Evolutionary conservation across 805 yeast genomes (phyloP), one percentile per base, ranked within the genome.

Genomic region (Ascoidea rubescens): DNA sequence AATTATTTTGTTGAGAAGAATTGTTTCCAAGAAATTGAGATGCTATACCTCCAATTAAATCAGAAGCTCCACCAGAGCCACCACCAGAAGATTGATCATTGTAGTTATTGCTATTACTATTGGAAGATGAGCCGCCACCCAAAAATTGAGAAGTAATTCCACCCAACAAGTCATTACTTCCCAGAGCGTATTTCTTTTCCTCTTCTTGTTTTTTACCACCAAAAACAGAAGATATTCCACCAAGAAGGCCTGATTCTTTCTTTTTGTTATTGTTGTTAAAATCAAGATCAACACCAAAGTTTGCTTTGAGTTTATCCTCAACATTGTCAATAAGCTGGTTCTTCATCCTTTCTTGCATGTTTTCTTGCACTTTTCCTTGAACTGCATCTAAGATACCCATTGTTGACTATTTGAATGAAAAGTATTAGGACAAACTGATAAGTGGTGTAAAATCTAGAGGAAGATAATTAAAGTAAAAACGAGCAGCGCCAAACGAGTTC

Each of bases 251-350:
- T 51, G 28, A 47, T 49, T 48, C 51, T 54, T 31, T 52, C 51
- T 30, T 51, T 52, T 31, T 49, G 45, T 45, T 54, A 50, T 17
- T 56, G 54, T 14, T 37, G 31, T 46, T 56, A 58, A 31, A 46
- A 37, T 17, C 56, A 53, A 47, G 57, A 45, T 51, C 33, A 58
- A 49, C 59, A 31, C 51, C 52, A 21, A 49, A 52, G 32, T 57
- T 59, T 32, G 48, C 33, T 46, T 57, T 52, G 43, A 54, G 50
- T 48, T 55, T 54, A 52, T 48, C 46, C 31, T 52, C 55, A 30
- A 50, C 51, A 48, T 50, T 51, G 54, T 54, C 56, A 32, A 52
- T 47, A 45, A 46, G 50, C 32, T 44, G 48, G 48, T 50, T 55
- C 46, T 51, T 44, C 37, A 53, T 53, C 14, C 32, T 31, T 30